Base-by-base conservation (phyloP, 1,284 basidiomycete genomes). In the Naganishia albida region DNA sequence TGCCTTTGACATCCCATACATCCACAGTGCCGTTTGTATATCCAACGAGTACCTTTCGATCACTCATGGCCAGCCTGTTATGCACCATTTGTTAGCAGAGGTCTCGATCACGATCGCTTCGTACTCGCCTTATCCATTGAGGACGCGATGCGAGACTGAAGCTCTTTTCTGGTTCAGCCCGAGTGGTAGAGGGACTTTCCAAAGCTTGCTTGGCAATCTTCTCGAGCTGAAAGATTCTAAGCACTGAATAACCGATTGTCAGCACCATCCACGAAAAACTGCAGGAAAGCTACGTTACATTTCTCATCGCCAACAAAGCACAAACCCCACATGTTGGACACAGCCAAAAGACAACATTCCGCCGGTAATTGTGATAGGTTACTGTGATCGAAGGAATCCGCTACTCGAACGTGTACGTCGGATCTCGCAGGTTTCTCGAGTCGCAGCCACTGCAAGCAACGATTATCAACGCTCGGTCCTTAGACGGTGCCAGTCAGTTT, bases 261-360 rank as follows among this genome's bases (percentile, higher is more conserved):
- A 10, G 4, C 34, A 34, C 6, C 34, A 34, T 6, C 34, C 34
- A 34, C 34, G 6, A 34, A 10, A 10, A 10, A 34, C 6, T 7
- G 8, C 34, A 34, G 6, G 25, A 26, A 34, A 34, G 51, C 23
- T 15, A 51, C 69, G 73, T 69, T 62, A 78, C 79, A 72, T 23
- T 62, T 65, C 49, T 75, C 74, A 55, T 76, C 73, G n/a, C 75
- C 80, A 13, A 76, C 79, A 39, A 80, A 74, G 16, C 78, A 68
- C 39, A 81, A 67, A 44, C 75, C 78, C 64, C 72, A 75, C 15
- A 23, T 46, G 56, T 80, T 79, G 34, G 77, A 77, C 0, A 82
- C 71, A 0, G 77, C 78, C 63, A 82, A 71, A 65, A 82, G 72
- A 59, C 75, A 76, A 64, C 74, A 75, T 54, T 76, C 74, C 48